These are phyloP conservation scores for Alternaria sp. DNA, from an alignment of 2,329 filamentous ascomycete genomes.

Conservation along the genomic window DNA sequence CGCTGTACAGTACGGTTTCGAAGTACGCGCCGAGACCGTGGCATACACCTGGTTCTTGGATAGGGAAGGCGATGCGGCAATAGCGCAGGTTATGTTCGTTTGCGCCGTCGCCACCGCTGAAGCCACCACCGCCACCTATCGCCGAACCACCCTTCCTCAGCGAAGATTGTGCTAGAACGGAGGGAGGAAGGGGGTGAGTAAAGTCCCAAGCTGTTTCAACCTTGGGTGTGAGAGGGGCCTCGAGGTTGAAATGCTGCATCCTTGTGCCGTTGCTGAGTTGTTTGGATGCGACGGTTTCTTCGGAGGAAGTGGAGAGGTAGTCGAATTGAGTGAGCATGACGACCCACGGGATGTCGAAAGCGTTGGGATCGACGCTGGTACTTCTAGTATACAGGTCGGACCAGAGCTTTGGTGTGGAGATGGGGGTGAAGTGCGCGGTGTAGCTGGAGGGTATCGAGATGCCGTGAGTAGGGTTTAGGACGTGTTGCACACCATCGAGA, in stretches of 20 bases:
- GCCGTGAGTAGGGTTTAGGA: slow-evolving; percentile 78
- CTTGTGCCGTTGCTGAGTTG: slow-evolving; percentile 54
- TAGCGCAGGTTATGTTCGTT: slow-evolving; percentile 93
- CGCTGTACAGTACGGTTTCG: slow-evolving; percentile 88
- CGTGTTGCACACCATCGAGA: slow-evolving; percentile 91
- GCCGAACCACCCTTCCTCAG: slow-evolving; percentile 68
- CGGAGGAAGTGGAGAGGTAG: slow-evolving; percentile 69
- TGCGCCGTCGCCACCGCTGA: slow-evolving; percentile 76
- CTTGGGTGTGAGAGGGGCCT: slow-evolving; percentile 44
- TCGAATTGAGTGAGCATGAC: slow-evolving; percentile 91
- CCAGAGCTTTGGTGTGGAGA: slow-evolving; percentile 84
- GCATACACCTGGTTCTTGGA: slow-evolving; percentile 78
- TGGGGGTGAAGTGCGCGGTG: slow-evolving; percentile 91
- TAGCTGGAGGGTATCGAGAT: slow-evolving; percentile 95
- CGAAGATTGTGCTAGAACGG: slow-evolving; percentile 63
- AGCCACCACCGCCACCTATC: slow-evolving; percentile 72
- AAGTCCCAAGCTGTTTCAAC: slow-evolving; percentile 85
- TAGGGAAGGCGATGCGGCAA: slow-evolving; percentile 78
- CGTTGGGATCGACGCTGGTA: slow-evolving; percentile 65
- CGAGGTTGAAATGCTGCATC: slow-evolving; percentile 42
- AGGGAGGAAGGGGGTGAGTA: slow-evolving; percentile 71
- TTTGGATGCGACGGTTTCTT: slow-evolving; percentile 52
- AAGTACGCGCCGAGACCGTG: slow-evolving; percentile 96
- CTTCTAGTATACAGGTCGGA: slow-evolving; percentile 75
- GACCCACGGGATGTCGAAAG: slow-evolving; percentile 92